Base-by-base conservation (phyloP, 2,329 filamentous ascomycete genomes). In the Macrophomina phaseolina region DNA sequence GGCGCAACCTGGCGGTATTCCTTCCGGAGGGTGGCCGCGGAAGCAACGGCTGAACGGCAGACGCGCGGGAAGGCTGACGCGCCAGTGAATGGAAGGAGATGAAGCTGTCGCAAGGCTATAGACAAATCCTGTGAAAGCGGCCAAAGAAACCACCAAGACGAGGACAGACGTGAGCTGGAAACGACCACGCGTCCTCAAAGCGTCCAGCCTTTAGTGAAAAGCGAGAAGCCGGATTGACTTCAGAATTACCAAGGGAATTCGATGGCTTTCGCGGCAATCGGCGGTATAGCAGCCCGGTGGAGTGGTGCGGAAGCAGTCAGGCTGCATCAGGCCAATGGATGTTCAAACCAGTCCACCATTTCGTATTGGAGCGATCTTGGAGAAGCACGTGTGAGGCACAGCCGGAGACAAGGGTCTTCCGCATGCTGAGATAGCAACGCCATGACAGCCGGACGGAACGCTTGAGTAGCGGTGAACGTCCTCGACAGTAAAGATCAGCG, bases 321-420 rank as follows among this genome's bases (percentile, higher is more conserved):
- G 58, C 56, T 48, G 56, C 56, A 8, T 48, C 28, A 61, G 58
- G 58, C 58, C 58, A 62, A 62, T 62, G 5, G 16, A 4, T 23
- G 45, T 4, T 5, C 6, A 11, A 2, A 11, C 23, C 58, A 38
- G 30, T 49, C 45, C 58, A 34, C 45, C 58, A 28, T 30, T 23
- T 18, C 45, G 32, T 40, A 23, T 38, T 40, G 52, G 42, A 12
- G 45, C 53, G 53, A 30, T 42, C 36, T 23, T 28, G 53, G 53
- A 30, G 30, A 38, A 12, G 45, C 42, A 45, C 30, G 42, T 38
- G 45, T 62, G 58, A 18, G 58, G 58, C 58, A 49, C 58, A 62
- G 58, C 45, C 34, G 18, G 14, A 23, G 32, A 49, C 58, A 49
- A 28, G 58, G 42, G 45, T 62, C 30, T 49, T 11, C 16, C 11